Evolutionary conservation across 345 rosid genomes (phyloP), one percentile per base, ranked within the genome.

Genomic region (Salix dunnii): DNA sequence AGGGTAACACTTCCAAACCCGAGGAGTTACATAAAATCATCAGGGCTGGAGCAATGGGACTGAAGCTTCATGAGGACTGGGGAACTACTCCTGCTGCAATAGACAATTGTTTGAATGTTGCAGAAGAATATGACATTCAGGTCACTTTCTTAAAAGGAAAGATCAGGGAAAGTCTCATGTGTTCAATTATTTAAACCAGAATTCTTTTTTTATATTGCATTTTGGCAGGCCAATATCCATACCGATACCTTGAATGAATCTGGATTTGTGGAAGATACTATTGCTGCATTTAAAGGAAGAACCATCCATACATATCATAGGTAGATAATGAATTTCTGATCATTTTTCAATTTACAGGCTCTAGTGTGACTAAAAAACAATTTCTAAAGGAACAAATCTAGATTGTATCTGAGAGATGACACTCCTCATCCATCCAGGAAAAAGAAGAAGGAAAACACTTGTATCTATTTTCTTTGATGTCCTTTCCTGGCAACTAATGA

Each of bases 31-130:
- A 84, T 80, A 91, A 88, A 68, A 91, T 96, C 78, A 64, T 96
- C 70, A 90, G 78, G 86, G 97, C 98, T 35, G 98, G 99, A 76
- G 99, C 99, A 82, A 96, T 96, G 98, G 99, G 99, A 55, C 80
- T 96, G 80, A 96, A 96, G 88, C 82, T 96, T 81, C 99, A 96
- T 78, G 99, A 96, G 84, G 98, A 96, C 84, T 96, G 99, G 99
- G 99, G 99, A 86, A 88, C 85, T 74, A 96, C 98, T 31, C 98
- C 98, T 70, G 98, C 98, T 80, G 94, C 94, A 11, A 96, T 96
- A 80, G 96, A 96, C 77, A 93, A 85, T 76, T 93, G 97, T 85
- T 91, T 96, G 90, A 25, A 87, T 73, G 90, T 91, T 53, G 98
- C 91, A 73, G 98, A 93, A 53, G 85, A 84, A 81, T 76, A 88